These are phyloP conservation scores for Climacium dendroides DNA, from an alignment of 225 moss, liverwort and hornwort species.

Conservation along the genomic window DNA sequence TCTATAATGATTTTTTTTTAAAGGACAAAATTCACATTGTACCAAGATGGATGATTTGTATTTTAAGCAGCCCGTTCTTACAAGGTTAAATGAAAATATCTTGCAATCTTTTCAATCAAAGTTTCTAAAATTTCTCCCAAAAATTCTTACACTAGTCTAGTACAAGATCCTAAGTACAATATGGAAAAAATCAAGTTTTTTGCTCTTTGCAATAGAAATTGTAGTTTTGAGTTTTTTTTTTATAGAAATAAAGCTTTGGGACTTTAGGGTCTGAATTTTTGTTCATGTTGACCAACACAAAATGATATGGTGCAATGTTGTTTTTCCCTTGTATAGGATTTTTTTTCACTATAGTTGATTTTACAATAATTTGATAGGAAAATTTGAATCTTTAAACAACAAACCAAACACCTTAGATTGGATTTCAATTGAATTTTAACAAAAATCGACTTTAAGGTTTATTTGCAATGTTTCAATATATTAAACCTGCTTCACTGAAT, in stretches of 20 bases:
- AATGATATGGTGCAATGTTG: fast-evolving
- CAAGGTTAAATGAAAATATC: fast-evolving
- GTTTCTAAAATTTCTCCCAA: too few relatives aligned
- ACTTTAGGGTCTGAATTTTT: background rate
- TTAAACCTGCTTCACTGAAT: background rate
- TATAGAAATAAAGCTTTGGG: background rate
- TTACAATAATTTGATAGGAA: background rate
- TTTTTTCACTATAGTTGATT: background rate
- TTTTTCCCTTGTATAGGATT: background rate
- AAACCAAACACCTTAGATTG: fast-evolving
- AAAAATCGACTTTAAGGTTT: background rate
- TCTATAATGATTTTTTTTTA: too few relatives aligned
- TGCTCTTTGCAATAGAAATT: background rate
- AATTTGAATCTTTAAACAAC: background rate
- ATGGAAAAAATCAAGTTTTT: too few relatives aligned
- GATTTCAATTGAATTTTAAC: background rate
- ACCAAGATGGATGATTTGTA: too few relatives aligned
- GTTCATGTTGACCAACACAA: fast-evolving
- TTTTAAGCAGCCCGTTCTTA: fast-evolving
- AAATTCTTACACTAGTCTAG: too few relatives aligned
- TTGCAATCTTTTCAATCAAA: too few relatives aligned
- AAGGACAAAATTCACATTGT: too few relatives aligned
- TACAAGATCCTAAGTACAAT: too few relatives aligned
- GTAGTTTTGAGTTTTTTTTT: fast-evolving
- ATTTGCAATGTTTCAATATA: background rate